phyloP scores from a whole-genome alignment of 1,284 basidiomycete genomes.

The Cystobasidium slooffiae region DNA sequence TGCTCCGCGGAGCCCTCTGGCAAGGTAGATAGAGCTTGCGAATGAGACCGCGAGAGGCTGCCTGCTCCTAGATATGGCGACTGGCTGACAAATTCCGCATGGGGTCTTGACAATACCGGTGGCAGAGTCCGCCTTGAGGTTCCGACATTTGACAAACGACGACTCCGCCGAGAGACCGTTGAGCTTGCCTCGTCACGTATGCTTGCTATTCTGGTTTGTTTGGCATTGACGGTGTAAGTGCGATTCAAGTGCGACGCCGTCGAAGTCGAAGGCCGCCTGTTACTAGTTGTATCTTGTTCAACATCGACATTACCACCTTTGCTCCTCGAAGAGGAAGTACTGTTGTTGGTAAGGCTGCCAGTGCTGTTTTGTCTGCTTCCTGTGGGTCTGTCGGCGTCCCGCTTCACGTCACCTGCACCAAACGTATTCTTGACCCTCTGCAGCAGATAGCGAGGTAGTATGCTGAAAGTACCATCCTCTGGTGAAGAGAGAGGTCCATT shows the following conservation, averaged over 20 bases:
- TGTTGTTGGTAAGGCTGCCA: neutral
- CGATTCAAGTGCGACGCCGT: neutral
- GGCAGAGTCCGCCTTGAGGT: constrained; percentile 6
- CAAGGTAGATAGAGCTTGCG: constrained; percentile 24
- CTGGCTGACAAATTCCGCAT: constrained; percentile 8
- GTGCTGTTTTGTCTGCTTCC: constrained; percentile 15
- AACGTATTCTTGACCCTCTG: constrained; percentile 44
- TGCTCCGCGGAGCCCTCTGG: constrained; percentile 27
- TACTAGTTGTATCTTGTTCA: neutral
- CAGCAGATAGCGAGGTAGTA: constrained; percentile 40
- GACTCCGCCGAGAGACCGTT: constrained; percentile 28
- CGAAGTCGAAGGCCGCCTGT: neutral
- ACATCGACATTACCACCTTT: too few relatives aligned
- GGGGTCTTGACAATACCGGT: constrained; percentile 34
- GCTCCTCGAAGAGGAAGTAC: neutral
- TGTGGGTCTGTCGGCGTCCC: constrained; percentile 9
- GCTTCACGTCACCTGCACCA: constrained; percentile 6
- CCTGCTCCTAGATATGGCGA: constrained; percentile 6
- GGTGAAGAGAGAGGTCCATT: constrained; percentile 9
- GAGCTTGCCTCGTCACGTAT: constrained; percentile 38
- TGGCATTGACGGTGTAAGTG: neutral
- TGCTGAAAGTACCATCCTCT: constrained; percentile 42
- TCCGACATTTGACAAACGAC: constrained; percentile 22
- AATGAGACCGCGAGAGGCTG: constrained; percentile 39
- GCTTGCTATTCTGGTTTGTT: constrained; percentile 29